phyloP scores from a whole-genome alignment of 2,329 filamentous ascomycete species.

The Eutypella sp. region DNA sequence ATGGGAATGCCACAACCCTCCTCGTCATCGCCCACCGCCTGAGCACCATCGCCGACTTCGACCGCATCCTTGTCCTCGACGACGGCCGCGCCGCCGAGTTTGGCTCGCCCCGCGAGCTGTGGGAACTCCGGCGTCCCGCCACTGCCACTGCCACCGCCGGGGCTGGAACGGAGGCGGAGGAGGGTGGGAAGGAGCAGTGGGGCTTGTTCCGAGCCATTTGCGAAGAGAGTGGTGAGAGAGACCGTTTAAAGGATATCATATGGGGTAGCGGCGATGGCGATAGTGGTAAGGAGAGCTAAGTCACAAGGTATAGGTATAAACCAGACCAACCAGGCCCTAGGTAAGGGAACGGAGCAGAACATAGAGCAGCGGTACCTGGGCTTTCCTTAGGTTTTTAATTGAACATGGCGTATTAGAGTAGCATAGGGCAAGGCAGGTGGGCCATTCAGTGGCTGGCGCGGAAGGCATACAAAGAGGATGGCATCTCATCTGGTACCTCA shows the following conservation, averaged over 20 bases:
- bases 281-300: not conserved
- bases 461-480: no score
- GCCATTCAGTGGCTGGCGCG: no score
- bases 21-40: constrained; percentile 72
- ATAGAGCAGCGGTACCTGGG: no score
- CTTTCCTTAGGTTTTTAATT: no score
- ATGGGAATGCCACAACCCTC: constrained; percentile 50
- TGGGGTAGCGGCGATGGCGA: constrained; percentile 12
- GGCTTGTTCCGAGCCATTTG: constrained; percentile 59
- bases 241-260: constrained; percentile 42
- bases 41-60: constrained; percentile 73
- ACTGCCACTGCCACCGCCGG: not conserved
- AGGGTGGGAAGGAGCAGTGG: constrained; percentile 25
- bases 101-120: constrained; percentile 58
- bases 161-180: not conserved
- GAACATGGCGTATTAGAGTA: no score
- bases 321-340: no score
- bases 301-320: no score
- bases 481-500: no score
- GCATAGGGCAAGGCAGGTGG: no score
- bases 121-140: constrained; percentile 30
- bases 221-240: constrained; percentile 54
- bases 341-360: no score
- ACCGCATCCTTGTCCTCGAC: constrained; percentile 66
- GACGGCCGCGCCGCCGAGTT: constrained; percentile 65